A percentile compares a stretch with the other conserved stretches of the same genome.
Conservation (phyloP, 306 rosid species). For the Clitoria ternatea region DNA sequence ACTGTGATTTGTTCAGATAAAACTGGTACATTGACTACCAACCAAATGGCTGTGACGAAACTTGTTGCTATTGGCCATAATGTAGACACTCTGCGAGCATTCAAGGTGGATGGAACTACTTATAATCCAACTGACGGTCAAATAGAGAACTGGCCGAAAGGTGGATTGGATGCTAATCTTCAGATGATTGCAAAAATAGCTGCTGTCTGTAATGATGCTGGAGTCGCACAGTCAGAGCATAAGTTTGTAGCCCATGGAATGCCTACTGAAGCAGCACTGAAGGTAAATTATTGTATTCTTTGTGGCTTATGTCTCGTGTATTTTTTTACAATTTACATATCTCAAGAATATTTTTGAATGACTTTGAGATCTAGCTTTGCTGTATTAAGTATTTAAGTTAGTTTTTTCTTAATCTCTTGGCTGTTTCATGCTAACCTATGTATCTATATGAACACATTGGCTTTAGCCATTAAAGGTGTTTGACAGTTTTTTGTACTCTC, state of each 20-base stretch:
- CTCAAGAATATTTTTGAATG: background rate
- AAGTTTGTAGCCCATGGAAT: constrained; percentile 62
- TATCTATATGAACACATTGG: background rate
- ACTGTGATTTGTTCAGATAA: constrained; percentile 60
- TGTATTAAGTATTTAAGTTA: constrained; percentile 7
- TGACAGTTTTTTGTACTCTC: constrained; percentile 16
- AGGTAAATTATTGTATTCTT: constrained; percentile 27
- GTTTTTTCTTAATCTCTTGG: background rate
- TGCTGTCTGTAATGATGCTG: constrained; percentile 71
- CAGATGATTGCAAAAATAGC: constrained; percentile 66
- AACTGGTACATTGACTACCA: constrained; percentile 56
- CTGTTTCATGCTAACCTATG: background rate
- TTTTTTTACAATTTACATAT: background rate
- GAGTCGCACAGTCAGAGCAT: constrained; percentile 45
- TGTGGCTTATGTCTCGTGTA: background rate
- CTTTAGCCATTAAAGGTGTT: background rate
- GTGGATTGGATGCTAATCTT: constrained; percentile 63
- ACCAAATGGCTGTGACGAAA: constrained; percentile 76
- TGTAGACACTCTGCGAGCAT: constrained; percentile 38
- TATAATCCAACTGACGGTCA: constrained; percentile 66
- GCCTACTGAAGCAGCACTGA: constrained; percentile 81
- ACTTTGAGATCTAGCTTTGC: background rate
- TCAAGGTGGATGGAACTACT: constrained; percentile 73
- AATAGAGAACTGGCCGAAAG: constrained; percentile 56
- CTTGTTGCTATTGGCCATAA: constrained; percentile 61